phyloP scores from a whole-genome alignment of 1,139 yeast species.

The Pichia sp. region DNA sequence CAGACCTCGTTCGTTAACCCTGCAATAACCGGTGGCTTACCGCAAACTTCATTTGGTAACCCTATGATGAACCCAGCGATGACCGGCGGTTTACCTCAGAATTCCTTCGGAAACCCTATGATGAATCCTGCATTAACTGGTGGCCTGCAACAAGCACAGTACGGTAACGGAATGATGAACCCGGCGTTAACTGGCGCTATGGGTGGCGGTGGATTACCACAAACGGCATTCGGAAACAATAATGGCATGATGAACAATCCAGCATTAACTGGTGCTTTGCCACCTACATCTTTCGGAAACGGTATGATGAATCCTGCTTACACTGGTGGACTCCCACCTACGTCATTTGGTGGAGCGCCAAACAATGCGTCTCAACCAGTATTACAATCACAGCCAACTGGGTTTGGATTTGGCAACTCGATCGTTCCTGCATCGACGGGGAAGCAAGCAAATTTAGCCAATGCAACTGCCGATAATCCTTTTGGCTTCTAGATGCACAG shows the following conservation, averaged over 20 bases:
- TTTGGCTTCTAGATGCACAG: slow-evolving; percentile 65
- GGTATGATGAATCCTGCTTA: slow-evolving; percentile 20
- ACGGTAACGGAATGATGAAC: too few relatives aligned
- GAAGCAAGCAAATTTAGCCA: slow-evolving; percentile 75
- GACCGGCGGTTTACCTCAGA: too few relatives aligned
- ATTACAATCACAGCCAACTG: slow-evolving; percentile 31
- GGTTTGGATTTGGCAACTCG: slow-evolving; percentile 28
- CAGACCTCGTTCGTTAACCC: slow-evolving; percentile 17
- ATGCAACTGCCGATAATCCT: slow-evolving; percentile 92
- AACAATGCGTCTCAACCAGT: slow-evolving; percentile 22
- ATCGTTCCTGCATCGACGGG: slow-evolving; percentile 49
- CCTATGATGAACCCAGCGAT: too few relatives aligned
- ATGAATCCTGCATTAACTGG: too few relatives aligned
- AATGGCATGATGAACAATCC: slow-evolving; percentile 18
- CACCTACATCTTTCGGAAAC: slow-evolving; percentile 35
- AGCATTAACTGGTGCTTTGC: slow-evolving; percentile 22
- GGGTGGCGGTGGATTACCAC: too few relatives aligned
- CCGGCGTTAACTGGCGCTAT: too few relatives aligned
- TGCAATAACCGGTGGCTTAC: slow-evolving; percentile 16
- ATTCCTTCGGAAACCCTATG: too few relatives aligned
- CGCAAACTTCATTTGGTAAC: slow-evolving; percentile 20
- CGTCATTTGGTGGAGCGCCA: slow-evolving; percentile 15
- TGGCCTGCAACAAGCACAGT: too few relatives aligned
- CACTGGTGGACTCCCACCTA: slow-evolving; percentile 37
- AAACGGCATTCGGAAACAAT: background rate